Percentiles rank a stretch among this genome's conserved stretches.
Conservation (phyloP, 805 yeast genomes). For the Maudiozyma serrabonitensis region DNA sequence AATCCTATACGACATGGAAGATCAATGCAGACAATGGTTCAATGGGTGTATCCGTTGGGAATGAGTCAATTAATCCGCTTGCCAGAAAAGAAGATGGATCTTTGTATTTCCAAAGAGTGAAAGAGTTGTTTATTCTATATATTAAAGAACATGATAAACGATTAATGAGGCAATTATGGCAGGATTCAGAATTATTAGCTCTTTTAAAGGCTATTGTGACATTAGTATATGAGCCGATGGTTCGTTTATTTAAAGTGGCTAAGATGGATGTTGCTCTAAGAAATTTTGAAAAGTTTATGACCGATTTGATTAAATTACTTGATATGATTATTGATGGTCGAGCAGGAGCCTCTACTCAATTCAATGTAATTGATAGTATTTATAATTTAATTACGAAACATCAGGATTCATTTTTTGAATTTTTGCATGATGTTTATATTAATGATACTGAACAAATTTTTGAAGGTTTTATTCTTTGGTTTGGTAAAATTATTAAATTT, state of each 20-base stretch:
- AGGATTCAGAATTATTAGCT: conserved; percentile 71
- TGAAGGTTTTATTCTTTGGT: conserved; percentile 64
- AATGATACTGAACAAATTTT: conserved; percentile 68
- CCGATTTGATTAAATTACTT: conserved; percentile 52
- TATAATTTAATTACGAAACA: conserved; percentile 60
- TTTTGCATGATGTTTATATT: conserved; percentile 72
- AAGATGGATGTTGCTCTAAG: conserved; percentile 55
- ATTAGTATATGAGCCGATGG: conserved; percentile 65
- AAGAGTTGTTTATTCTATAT: conserved; percentile 52
- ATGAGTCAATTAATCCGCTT: conserved; percentile 7
- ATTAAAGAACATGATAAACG: conserved; percentile 69
- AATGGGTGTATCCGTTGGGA: background rate
- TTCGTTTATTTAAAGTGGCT: conserved; percentile 57
- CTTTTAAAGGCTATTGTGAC: conserved; percentile 65
- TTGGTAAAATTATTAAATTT: conserved; percentile 53
- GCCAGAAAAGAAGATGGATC: conserved; percentile 17
- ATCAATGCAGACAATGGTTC: background rate
- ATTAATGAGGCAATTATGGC: conserved; percentile 68
- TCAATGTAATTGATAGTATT: conserved; percentile 45
- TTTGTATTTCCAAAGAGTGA: conserved; percentile 42
- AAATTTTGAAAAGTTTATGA: conserved; percentile 54
- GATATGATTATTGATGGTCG: conserved; percentile 39
- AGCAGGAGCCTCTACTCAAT: conserved; percentile 46
- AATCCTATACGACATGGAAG: conserved; percentile 25
- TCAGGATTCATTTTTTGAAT: conserved; percentile 60